Evolutionary conservation across 768 basidiomycete species (phyloP), one percentile per base, ranked within the genome.

Genomic region (Leccinum fibrillosum): DNA sequence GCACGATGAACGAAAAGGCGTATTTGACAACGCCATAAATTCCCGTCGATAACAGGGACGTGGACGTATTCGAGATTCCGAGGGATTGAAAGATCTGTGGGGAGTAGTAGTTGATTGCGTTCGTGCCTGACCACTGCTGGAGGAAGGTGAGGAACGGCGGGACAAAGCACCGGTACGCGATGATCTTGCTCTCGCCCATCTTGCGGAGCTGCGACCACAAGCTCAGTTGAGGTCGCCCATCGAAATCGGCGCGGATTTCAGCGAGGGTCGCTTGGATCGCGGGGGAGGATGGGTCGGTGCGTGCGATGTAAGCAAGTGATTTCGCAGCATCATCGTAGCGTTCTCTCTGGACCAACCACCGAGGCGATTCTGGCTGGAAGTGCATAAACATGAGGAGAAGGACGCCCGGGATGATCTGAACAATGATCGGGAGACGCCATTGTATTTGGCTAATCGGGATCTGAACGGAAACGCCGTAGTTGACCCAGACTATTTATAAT

Each of bases 21-120:
- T 75, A 74, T 49, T 78, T 78, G 60, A 78, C 74, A 48, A 76
- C 67, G 17, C 77, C 77, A 48, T 78, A 78, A 25, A 78, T 62
- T 10, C 77, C 77, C 0, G 77, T 78, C 2, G 76, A 76, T 34
- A 77, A 62, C 2, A 78, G 67, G n/a, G 74, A 62, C 0, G 72
- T 57, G 0, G 64, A 66, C 25, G 69, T 71, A 34, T 65, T 61
- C 1, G 69, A 67, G n/a, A 78, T 54, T 0, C 76, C 77, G 15
- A 78, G 69, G 3, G 62, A 54, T 2, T 68, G 63, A 44, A 77
- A 78, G 50, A 78, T 74, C 23, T 66, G 49, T 1, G 76, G 77
- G 17, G 72, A 57, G 49, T 75, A 78, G 54, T 77, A 78, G 62
- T 77, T 76, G 63, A 78, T 72, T 4, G 76, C 72, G 65, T 76